Evolutionary conservation across 73 alveolate species (phyloP).

Genomic region (Vitrella brassicaformis): DNA sequence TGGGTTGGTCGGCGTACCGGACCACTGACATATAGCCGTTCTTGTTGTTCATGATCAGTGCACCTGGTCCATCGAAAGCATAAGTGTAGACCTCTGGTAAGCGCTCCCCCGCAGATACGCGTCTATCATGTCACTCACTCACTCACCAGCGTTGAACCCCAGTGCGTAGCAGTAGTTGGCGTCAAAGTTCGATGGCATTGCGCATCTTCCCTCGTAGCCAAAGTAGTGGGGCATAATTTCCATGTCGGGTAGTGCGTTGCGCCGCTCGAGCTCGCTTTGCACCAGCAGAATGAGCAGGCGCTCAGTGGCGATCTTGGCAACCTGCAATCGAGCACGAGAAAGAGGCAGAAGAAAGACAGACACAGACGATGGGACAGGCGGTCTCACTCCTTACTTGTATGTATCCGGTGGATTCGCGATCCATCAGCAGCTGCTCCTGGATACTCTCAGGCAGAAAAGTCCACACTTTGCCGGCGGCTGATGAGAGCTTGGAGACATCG

Average conservation of each 20-base stretch:
- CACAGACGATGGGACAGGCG: too few species aligned
- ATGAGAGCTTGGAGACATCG: too few species aligned
- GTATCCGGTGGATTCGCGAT: slow-evolving; percentile 95
- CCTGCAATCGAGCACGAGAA: too few species aligned
- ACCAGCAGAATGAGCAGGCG: slow-evolving; percentile 74
- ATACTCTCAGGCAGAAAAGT: slow-evolving; percentile 76
- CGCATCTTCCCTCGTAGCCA: slow-evolving; percentile 87
- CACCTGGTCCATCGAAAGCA: too few species aligned
- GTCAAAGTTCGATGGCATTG: slow-evolving; percentile 91
- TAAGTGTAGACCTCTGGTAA: too few species aligned
- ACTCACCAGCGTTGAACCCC: slow-evolving; percentile 80
- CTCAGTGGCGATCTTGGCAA: slow-evolving; percentile 94
- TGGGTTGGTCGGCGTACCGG: neutral
- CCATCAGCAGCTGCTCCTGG: slow-evolving; percentile 82
- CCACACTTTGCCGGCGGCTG: slow-evolving; percentile 46
- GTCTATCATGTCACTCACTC: too few species aligned
- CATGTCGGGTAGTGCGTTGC: slow-evolving; percentile 20
- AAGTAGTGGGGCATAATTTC: slow-evolving; percentile 24
- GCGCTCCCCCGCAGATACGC: too few species aligned
- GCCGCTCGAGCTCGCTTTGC: slow-evolving; percentile 57
- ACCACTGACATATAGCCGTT: slow-evolving; percentile 64
- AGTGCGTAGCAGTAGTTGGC: slow-evolving; percentile 86
- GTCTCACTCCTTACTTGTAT: slow-evolving; percentile 41
- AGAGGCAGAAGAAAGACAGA: neutral
- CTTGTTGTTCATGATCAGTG: slow-evolving; percentile 39